Evolutionary conservation across 2,329 filamentous ascomycete species (phyloP).

Genomic region (Ophiostoma montium): DNA sequence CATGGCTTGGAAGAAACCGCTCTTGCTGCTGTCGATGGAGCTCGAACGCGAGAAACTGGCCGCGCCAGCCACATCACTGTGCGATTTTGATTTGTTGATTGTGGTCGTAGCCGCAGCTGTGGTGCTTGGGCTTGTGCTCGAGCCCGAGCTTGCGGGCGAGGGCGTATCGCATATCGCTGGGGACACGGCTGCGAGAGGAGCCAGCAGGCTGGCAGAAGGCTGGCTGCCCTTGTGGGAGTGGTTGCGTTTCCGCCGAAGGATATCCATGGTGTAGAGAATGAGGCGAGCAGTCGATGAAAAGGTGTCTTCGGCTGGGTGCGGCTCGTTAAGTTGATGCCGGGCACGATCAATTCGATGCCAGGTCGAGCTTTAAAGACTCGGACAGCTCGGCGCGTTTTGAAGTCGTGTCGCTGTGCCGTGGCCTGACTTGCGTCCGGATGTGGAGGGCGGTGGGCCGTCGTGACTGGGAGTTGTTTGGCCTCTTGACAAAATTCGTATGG

Average conservation of each 20-base stretch:
- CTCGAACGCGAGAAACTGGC: constrained; percentile 14
- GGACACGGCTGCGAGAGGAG: constrained; percentile 4
- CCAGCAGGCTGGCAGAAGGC: constrained; percentile 2
- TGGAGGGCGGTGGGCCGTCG: constrained; percentile 1
- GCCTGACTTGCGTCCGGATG: constrained; percentile 1
- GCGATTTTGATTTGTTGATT: constrained; percentile 10
- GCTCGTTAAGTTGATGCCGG: too few relatives aligned
- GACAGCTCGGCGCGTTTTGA: too few relatives aligned
- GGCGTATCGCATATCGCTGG: neutral
- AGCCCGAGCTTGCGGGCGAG: neutral
- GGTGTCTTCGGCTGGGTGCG: too few relatives aligned
- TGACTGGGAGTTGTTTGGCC: constrained; percentile 3
- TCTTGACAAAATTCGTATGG: neutral
- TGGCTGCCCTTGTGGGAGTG: neutral
- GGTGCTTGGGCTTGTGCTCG: neutral
- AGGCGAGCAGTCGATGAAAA: too few relatives aligned
- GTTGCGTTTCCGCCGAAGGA: constrained; percentile 10
- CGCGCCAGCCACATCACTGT: constrained; percentile 9
- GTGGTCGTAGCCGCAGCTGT: neutral
- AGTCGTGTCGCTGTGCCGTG: neutral
- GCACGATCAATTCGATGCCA: too few relatives aligned
- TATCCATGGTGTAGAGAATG: constrained; percentile 5
- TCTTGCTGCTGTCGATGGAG: constrained; percentile 15
- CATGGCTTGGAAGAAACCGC: constrained; percentile 16
- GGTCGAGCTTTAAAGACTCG: too few relatives aligned